A percentile compares a stretch with the other conserved stretches of the same genome.
These are phyloP conservation scores for Scenedesmus sp. DNA, from an alignment of 163 green algal genomes.

Conservation along the genomic window DNA sequence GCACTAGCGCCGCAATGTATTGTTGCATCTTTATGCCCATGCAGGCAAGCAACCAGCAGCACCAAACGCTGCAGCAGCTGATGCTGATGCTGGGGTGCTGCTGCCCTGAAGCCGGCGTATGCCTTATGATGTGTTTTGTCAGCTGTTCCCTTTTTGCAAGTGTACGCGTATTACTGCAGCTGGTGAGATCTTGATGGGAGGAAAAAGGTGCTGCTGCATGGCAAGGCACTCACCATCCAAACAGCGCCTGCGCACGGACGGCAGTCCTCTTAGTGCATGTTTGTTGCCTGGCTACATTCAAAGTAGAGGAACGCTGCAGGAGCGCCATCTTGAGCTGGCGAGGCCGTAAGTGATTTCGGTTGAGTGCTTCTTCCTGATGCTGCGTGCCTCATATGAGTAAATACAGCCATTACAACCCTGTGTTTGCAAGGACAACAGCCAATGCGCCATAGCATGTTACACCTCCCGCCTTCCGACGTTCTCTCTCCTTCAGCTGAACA, in stretches of 20 bases:
- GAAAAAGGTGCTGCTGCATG: not conserved
- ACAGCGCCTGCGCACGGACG: conserved; percentile 24
- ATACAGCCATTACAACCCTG: not conserved
- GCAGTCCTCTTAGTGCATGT: not conserved
- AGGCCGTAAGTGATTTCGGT: not conserved
- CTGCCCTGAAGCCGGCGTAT: not conserved
- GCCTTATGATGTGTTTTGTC: not conserved
- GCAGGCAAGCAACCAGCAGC: not conserved
- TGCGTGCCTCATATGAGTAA: not conserved
- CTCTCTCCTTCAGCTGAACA: not conserved
- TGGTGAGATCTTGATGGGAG: not conserved
- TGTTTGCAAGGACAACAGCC: not conserved
- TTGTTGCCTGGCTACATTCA: not conserved
- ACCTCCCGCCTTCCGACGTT: not conserved
- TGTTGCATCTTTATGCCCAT: too few relatives aligned
- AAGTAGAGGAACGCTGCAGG: not conserved
- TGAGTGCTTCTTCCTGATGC: not conserved
- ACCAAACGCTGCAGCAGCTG: not conserved
- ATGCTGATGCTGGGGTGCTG: not conserved
- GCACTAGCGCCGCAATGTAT: not conserved
- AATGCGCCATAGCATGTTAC: not conserved
- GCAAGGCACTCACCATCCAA: conserved; percentile 28
- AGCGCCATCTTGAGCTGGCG: not conserved
- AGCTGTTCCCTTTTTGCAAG: not conserved
- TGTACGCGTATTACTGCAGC: not conserved